Evolutionary conservation across 495 filamentous ascomycete species (phyloP), one percentile per base, ranked within the genome.

Genomic region (Margaritispora aquatica): DNA sequence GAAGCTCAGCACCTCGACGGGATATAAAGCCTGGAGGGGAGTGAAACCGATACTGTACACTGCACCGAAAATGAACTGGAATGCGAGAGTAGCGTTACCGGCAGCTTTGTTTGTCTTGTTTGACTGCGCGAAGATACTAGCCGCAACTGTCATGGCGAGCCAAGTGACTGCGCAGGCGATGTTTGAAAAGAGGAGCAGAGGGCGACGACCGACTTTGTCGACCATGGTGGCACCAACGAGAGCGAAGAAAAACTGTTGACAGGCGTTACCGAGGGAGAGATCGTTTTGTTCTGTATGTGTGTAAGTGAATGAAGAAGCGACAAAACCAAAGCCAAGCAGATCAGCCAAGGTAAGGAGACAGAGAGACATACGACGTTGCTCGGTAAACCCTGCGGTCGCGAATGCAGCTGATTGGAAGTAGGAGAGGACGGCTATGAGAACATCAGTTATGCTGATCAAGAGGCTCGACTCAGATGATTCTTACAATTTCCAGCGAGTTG

Each of bases 1-100:
- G 57, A 73, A 81, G 7, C 73, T 65, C 10, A 89, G 70, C 51
- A 75, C 80, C 69, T 89, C 86, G 22, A 84, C 79, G 24, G 82
- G 82, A 52, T 85, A 84, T 48, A 83, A 46, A 56, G 77, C 78
- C 26, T 83, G 76, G 20, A 86, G 72, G 8, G 83, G 82, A n/a
- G 82, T 85, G 71, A 81, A 84, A n/a, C 77, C 82, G 58, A 84
- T 77, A n/a, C 76, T 80, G 65, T 82, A 85, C 61, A 82, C 75
- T 46, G 49, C 56, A 26, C 59, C 63, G 60, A 63, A 72, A 51
- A 69, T 22, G 63, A 68, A 72, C 48, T 68, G 20, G 13, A 54
- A 34, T 23, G 52, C 27, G 1, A 54, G 2, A n/a, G 29, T 36
- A 36, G 26, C 52, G 11, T 22, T 36, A 22, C 52, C 21, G 22